phyloP scores from a whole-genome alignment of 2,329 filamentous ascomycete genomes.

The Verticillium klebahnii region DNA sequence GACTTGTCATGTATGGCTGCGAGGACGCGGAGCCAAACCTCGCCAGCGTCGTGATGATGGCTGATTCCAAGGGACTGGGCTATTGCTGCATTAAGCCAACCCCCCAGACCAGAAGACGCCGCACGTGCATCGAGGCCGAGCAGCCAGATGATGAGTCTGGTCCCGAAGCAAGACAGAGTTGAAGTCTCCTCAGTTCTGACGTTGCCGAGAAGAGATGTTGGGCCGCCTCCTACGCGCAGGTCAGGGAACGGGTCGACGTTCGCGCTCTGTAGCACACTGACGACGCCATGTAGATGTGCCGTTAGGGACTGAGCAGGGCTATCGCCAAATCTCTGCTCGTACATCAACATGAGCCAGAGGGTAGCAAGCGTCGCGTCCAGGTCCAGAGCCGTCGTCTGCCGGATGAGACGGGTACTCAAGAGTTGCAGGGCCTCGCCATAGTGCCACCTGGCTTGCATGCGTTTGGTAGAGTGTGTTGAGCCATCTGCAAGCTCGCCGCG shows the following conservation, averaged over 20 bases:
- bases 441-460: not conserved
- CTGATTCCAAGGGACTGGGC: not conserved
- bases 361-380: conserved; percentile 4
- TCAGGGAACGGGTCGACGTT: too few relatives aligned
- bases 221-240: too few relatives aligned
- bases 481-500: not conserved
- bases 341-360: conserved; percentile 29
- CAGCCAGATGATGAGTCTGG: not conserved
- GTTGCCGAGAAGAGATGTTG: too few relatives aligned
- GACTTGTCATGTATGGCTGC: not conserved
- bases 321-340: conserved; percentile 33
- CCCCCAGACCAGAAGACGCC: not conserved
- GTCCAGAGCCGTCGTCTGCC: not conserved
- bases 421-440: not conserved
- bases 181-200: not conserved
- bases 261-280: too few relatives aligned
- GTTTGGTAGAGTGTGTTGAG: not conserved
- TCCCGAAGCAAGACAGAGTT: not conserved
- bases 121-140: not conserved
- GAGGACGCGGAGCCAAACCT: not conserved
- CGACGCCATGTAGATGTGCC: too few relatives aligned
- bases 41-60: not conserved
- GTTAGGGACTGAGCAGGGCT: not conserved
- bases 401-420: not conserved
- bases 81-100: not conserved